Base-by-base conservation (phyloP, 768 basidiomycete species). In the Naganishia onofrii region DNA sequence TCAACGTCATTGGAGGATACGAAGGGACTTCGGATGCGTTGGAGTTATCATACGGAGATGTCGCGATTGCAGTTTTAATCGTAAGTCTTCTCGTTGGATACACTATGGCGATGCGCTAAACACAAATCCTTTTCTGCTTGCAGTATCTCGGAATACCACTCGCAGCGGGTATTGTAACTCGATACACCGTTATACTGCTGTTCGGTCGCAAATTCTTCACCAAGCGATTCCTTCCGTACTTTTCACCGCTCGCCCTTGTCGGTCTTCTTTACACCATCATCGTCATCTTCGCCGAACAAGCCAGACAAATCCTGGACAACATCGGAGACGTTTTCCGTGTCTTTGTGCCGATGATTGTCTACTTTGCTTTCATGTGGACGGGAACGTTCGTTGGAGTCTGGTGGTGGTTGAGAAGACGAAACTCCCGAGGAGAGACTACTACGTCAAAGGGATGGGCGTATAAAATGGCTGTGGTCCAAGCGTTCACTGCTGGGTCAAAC, bases 111-210 rank as follows among this genome's bases (percentile, higher is more conserved):
- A 28, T 29, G 28, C 13, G 46, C 23, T 56, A 7, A 28, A 19
- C 44, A 28, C 6, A 26, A 60, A 17, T 42, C 3, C 5, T 31
- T 12, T 34, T 75, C 90, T 89, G 26, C 12, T 42, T 58, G 21
- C 38, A 63, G 60, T 92, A 91, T 79, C 86, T 92, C 56, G 92
- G 91, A 5, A 92, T 93, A 38, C 92, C 91, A 0, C 84, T 93
- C 2, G 84, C 80, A 0, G 88, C 88, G 0, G 92, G 90, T 2
- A 73, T 91, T 17, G 44, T 87, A n/a, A 93, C 91, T 0, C 85
- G 91, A 3, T 86, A 85, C 72, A 57, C 79, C 29, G 81, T 88
- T 23, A 85, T 87, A 75, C 74, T 73, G 19, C 36, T 85, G 2
- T 80, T 83, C 2, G 79, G 77, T 29, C 85, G 83, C 36, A 69